phyloP scores from a whole-genome alignment of 1,284 basidiomycete genomes.

The Melanopsichium pennsylvanicum region DNA sequence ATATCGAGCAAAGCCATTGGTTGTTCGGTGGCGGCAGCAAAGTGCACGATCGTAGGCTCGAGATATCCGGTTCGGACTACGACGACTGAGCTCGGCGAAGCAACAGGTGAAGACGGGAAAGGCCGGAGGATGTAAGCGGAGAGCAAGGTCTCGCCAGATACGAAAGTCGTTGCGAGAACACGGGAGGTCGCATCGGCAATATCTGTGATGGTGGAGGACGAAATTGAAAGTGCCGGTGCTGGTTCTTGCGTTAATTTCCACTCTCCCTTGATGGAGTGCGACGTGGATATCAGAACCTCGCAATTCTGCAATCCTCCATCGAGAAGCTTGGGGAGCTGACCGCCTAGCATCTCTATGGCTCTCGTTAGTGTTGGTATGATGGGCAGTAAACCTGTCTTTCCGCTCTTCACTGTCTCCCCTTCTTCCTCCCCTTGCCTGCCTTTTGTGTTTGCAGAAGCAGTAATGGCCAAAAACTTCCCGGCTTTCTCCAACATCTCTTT shows the following conservation, averaged over 20 bases:
- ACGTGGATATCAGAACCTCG: too few relatives aligned
- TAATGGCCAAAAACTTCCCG: conserved; percentile 4
- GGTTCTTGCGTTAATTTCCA: conserved; percentile 2
- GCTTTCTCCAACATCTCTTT: conserved; percentile 9
- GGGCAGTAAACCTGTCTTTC: conserved; percentile 3
- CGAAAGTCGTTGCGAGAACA: conserved; percentile 3
- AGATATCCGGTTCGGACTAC: too few relatives aligned
- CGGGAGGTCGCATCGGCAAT: too few relatives aligned
- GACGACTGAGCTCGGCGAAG: too few relatives aligned
- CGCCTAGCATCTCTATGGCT: conserved; percentile 18
- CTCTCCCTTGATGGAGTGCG: too few relatives aligned
- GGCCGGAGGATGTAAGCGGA: conserved; percentile 9
- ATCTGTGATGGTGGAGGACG: conserved; percentile 7
- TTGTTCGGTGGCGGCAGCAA: too few relatives aligned
- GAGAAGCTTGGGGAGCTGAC: conserved; percentile 7
- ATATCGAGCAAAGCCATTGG: too few relatives aligned
- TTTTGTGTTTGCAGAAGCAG: neutral
- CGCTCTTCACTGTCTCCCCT: neutral
- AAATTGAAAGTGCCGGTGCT: conserved; percentile 12
- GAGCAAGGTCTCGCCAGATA: neutral
- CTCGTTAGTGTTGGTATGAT: conserved; percentile 10
- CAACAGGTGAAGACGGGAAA: too few relatives aligned
- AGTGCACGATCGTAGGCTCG: too few relatives aligned
- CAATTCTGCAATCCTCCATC: conserved; percentile 8
- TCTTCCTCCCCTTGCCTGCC: too few relatives aligned